Conservation (phyloP, 2,329 filamentous ascomycete genomes). For the Colletotrichum lindemuthianum region DNA sequence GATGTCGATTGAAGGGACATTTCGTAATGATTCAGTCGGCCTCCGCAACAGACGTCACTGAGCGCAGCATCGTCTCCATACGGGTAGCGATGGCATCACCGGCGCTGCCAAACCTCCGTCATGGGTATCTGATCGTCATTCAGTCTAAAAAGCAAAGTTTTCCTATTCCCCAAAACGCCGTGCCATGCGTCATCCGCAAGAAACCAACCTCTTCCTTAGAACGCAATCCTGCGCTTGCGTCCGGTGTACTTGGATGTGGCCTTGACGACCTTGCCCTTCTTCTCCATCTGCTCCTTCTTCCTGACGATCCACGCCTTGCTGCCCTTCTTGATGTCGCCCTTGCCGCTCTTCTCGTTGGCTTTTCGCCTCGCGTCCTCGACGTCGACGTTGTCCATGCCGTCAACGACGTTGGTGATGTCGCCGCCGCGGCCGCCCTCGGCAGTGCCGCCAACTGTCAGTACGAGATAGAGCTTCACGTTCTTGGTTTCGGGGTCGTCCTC, state of each 20-base stretch:
- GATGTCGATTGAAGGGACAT: neutral
- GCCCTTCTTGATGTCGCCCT: conserved; percentile 76
- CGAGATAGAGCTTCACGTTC: conserved; percentile 95
- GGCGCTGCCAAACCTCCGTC: neutral
- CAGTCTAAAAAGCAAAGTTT: conserved; percentile 24
- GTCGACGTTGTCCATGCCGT: conserved; percentile 88
- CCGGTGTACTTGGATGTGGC: conserved; percentile 92
- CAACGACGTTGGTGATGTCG: conserved; percentile 91
- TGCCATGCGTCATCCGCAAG: conserved; percentile 30
- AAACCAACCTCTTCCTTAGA: conserved; percentile 57
- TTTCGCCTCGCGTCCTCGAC: conserved; percentile 75
- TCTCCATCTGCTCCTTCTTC: conserved; percentile 93
- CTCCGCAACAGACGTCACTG: neutral
- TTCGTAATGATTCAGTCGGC: neutral
- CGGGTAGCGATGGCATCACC: neutral
- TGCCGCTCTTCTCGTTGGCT: conserved; percentile 55
- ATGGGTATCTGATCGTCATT: conserved; percentile 35
- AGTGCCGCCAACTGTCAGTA: conserved; percentile 83
- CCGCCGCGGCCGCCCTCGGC: conserved; percentile 63
- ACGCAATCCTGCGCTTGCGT: conserved; percentile 81
- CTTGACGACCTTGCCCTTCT: conserved; percentile 95
- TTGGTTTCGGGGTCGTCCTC: conserved; percentile 98
- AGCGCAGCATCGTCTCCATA: neutral
- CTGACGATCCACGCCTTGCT: conserved; percentile 85
- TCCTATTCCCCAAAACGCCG: conserved; percentile 37